A percentile compares a stretch with the other conserved stretches of the same genome.
phyloP scores from a whole-genome alignment of 2,329 filamentous ascomycete species.

The Neodidymelliopsis sp. region DNA sequence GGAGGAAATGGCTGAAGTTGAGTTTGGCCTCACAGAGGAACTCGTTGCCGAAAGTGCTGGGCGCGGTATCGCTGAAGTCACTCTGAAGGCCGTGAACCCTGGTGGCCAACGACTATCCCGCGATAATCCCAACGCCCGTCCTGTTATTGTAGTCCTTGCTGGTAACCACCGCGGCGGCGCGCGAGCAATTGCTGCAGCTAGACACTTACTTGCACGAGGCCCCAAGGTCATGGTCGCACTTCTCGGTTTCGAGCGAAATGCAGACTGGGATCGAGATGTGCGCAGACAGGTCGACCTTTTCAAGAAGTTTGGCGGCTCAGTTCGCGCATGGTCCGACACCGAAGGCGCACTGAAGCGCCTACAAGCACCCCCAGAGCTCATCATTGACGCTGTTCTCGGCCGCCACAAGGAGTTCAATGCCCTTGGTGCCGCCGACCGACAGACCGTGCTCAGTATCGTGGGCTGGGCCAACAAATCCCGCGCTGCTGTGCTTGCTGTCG shows the following conservation, averaged over 20 bases:
- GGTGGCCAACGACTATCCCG: conserved; percentile 64
- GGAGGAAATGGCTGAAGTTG: conserved; percentile 87
- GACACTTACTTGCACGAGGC: conserved; percentile 85
- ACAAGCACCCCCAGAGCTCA: conserved; percentile 74
- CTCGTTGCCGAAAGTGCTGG: conserved; percentile 93
- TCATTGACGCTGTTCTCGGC: conserved; percentile 88
- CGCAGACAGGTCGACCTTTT: conserved; percentile 84
- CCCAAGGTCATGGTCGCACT: conserved; percentile 83
- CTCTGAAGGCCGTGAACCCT: conserved; percentile 70
- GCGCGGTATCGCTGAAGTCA: conserved; percentile 85
- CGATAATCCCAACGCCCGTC: conserved; percentile 56
- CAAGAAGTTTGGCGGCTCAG: conserved; percentile 79
- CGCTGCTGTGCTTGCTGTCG: conserved; percentile 83
- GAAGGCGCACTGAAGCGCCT: conserved; percentile 61
- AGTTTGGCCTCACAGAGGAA: conserved; percentile 85
- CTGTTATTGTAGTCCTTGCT: conserved; percentile 78
- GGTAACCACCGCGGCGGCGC: conserved; percentile 94
- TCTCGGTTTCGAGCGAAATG: conserved; percentile 82
- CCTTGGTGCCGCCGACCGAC: conserved; percentile 80
- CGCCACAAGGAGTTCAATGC: conserved; percentile 90
- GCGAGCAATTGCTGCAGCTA: conserved; percentile 81
- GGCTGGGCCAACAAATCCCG: conserved; percentile 92
- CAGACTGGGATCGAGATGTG: conserved; percentile 80
- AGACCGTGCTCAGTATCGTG: conserved; percentile 86
- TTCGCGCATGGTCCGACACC: conserved; percentile 68